These are phyloP conservation scores for Blakeslea trispora DNA, from an alignment of 371 early-diverging fungal species.

Conservation along the genomic window DNA sequence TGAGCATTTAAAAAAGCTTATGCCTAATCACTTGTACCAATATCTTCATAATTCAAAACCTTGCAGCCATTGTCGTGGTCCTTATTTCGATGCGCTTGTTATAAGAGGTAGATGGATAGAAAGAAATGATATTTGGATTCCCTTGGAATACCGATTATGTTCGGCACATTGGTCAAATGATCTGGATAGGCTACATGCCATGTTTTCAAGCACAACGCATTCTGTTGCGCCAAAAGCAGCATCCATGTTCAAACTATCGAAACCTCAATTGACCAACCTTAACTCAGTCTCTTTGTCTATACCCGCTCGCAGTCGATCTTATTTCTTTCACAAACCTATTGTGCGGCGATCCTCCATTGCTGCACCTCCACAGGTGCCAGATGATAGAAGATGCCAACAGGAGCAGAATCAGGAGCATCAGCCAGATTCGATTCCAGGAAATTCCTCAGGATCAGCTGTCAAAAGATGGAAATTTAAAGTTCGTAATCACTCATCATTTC, in stretches of 20 bases:
- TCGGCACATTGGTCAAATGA: slow-evolving; percentile 78
- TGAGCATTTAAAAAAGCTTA: not conserved
- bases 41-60: slow-evolving; percentile 63
- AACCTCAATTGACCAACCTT: not conserved
- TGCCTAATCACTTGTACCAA: slow-evolving; percentile 48
- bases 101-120: slow-evolving; percentile 66
- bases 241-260: not conserved
- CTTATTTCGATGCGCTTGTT: slow-evolving; percentile 75
- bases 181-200: slow-evolving; percentile 53
- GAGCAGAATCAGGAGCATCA: not conserved
- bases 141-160: slow-evolving; percentile 79
- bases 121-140: slow-evolving; percentile 49
- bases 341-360: not conserved
- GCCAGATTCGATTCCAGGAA: not conserved
- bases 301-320: not conserved
- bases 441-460: not conserved
- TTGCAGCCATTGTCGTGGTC: slow-evolving; percentile 87
- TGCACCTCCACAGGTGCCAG: not conserved
- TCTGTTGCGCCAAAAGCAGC: not conserved
- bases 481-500: slow-evolving; percentile 10
- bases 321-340: not conserved
- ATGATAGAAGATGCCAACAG: not conserved
- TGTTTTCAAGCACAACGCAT: slow-evolving; percentile 20
- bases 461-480: slow-evolving; percentile 19
- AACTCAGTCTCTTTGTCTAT: too few relatives aligned